Evolutionary conservation across 352 stramenopile genomes (phyloP).

Genomic region (Globisporangium middletonii): DNA sequence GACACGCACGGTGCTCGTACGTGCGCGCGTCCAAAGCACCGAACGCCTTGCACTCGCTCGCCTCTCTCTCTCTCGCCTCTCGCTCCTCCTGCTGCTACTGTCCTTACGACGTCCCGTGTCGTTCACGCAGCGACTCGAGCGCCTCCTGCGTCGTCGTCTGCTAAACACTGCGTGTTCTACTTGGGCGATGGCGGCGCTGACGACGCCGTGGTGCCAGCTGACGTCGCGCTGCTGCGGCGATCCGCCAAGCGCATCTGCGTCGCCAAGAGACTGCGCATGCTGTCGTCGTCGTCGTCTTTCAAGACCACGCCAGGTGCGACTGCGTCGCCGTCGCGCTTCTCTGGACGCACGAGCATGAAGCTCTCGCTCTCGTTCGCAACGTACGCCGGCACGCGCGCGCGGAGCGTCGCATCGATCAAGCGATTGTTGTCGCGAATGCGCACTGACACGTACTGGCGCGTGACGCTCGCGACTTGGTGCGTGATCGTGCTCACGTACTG

Average conservation of each 20-base stretch:
- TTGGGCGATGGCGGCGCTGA: conserved; percentile 3
- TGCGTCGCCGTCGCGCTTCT: conserved; percentile 13
- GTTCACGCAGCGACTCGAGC: too few species aligned
- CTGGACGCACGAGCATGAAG: conserved; percentile 59
- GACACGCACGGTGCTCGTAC: background rate
- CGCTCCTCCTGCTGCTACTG: background rate
- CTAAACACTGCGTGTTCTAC: background rate
- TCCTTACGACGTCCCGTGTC: background rate
- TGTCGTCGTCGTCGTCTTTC: conserved; percentile 33
- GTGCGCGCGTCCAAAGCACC: background rate
- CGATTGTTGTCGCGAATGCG: conserved; percentile 81
- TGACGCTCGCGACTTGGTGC: conserved; percentile 78
- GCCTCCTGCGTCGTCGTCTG: too few species aligned
- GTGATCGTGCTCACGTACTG: conserved; percentile 84
- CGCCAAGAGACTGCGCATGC: conserved; percentile 24
- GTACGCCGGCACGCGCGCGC: conserved; percentile 60
- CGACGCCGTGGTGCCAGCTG: conserved; percentile 3
- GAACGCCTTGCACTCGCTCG: background rate
- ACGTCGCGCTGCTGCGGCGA: conserved; percentile 1
- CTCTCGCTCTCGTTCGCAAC: conserved; percentile 59
- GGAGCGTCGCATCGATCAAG: conserved; percentile 66
- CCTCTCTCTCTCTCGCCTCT: background rate
- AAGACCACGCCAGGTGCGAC: conserved; percentile 19
- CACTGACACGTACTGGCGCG: conserved; percentile 71
- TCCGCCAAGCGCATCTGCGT: conserved; percentile 2